Evolutionary conservation across 495 filamentous ascomycete species (phyloP).

Genomic region (Amniculicola lignicola): DNA sequence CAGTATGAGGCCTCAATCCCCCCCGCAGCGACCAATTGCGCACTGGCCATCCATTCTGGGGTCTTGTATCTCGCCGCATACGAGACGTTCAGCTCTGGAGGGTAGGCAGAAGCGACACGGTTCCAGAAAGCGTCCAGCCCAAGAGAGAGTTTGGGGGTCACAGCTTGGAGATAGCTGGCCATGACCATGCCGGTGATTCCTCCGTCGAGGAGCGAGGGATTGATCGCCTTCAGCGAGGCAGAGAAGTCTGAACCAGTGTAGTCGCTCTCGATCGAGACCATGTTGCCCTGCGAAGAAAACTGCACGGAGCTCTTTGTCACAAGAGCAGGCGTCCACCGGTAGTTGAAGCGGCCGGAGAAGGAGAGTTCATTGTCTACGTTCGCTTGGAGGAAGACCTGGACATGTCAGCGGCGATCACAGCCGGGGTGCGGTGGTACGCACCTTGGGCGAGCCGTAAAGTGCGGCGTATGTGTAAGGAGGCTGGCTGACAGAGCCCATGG

Average conservation of each 20-base stretch:
- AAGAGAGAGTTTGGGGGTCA: slow-evolving; percentile 83
- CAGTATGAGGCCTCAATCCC: slow-evolving; percentile 91
- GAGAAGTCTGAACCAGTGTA: slow-evolving; percentile 91
- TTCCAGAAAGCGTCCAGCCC: slow-evolving; percentile 95
- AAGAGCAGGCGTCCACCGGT: slow-evolving; percentile 71
- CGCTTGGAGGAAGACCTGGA: slow-evolving; percentile 88
- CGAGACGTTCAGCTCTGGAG: slow-evolving; percentile 78
- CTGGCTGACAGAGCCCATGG: slow-evolving; percentile 80
- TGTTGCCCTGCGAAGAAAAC: slow-evolving; percentile 69
- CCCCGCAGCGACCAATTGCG: slow-evolving; percentile 78
- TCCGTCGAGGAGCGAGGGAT: slow-evolving; percentile 89
- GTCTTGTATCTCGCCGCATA: slow-evolving; percentile 89
- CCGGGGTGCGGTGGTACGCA: slow-evolving; percentile 48
- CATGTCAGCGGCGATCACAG: slow-evolving; percentile 2
- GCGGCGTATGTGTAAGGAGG: slow-evolving; percentile 93
- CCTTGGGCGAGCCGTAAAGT: slow-evolving; percentile 87
- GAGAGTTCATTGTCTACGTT: slow-evolving; percentile 86
- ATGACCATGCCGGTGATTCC: slow-evolving; percentile 92
- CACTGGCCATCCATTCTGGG: slow-evolving; percentile 84
- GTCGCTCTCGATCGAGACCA: slow-evolving; percentile 89
- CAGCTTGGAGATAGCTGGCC: slow-evolving; percentile 87
- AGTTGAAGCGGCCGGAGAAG: slow-evolving; percentile 82
- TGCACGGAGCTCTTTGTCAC: slow-evolving; percentile 83
- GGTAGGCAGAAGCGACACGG: slow-evolving; percentile 68
- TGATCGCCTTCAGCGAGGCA: slow-evolving; percentile 83